Evolutionary conservation across 352 stramenopile genomes (phyloP).

Genomic region (Elongisporangium undulatum): DNA sequence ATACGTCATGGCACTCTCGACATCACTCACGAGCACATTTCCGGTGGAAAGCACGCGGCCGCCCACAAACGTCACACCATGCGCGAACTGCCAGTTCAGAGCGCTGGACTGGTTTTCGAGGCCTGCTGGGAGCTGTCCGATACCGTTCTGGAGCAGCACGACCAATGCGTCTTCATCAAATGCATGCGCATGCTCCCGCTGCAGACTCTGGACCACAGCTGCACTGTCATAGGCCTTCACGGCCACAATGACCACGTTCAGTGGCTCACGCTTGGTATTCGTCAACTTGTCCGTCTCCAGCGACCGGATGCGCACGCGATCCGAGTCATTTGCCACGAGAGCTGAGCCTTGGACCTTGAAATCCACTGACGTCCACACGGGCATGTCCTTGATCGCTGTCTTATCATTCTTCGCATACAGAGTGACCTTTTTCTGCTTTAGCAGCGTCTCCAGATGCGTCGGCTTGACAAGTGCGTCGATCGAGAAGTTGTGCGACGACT

Average conservation of each 20-base stretch:
- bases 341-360: constrained; percentile 3
- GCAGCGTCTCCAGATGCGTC: constrained; percentile 24
- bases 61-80: constrained; percentile 69
- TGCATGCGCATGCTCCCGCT: constrained; percentile 18
- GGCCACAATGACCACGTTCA: constrained; percentile 59
- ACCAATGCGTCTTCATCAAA: constrained; percentile 42
- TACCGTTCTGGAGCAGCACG: constrained; percentile 68
- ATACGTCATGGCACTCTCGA: constrained; percentile 40
- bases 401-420: constrained; percentile 3
- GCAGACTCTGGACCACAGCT: constrained; percentile 28
- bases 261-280: constrained; percentile 4
- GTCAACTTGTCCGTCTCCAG: constrained; percentile 11
- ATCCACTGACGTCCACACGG: neutral
- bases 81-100: constrained; percentile 29
- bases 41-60: constrained; percentile 35
- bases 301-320: constrained; percentile 27
- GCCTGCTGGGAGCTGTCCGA: constrained; percentile 29
- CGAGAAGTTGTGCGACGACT: constrained; percentile 1
- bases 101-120: neutral
- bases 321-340: constrained; percentile 7
- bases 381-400: neutral
- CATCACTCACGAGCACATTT: constrained; percentile 41
- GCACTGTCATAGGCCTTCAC: constrained; percentile 70
- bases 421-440: constrained; percentile 4
- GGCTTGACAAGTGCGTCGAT: constrained; percentile 57